phyloP scores from a whole-genome alignment of 768 basidiomycete species.

The Serpula lacrymans region DNA sequence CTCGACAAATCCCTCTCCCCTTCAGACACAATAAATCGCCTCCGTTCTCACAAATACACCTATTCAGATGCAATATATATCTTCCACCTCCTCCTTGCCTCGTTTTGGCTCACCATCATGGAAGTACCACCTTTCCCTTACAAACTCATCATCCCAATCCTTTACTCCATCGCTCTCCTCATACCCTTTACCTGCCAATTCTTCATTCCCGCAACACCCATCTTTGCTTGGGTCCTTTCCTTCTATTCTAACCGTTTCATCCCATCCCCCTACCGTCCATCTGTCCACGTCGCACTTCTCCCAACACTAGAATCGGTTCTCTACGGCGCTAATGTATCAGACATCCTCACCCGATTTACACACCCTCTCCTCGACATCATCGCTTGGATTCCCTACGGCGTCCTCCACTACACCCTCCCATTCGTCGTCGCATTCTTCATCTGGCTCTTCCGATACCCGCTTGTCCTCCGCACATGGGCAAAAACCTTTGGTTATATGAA shows the following conservation, averaged over 20 bases:
- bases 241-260: constrained; percentile 90
- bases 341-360: constrained; percentile 92
- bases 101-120: constrained; percentile 76
- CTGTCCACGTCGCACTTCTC: constrained; percentile 86
- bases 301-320: constrained; percentile 93
- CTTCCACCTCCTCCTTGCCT: constrained; percentile 57
- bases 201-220: constrained; percentile 82
- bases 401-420: constrained; percentile 84
- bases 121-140: constrained; percentile 61
- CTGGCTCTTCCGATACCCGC: constrained; percentile 86
- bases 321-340: constrained; percentile 97
- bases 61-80: constrained; percentile 59
- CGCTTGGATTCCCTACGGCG: constrained; percentile 97
- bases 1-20: constrained; percentile 80
- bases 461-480: constrained; percentile 80
- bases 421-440: constrained; percentile 82
- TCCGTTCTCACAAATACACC: constrained; percentile 55
- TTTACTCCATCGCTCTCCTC: constrained; percentile 67
- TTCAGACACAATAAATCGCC: constrained; percentile 53
- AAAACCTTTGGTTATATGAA: constrained; percentile 93
- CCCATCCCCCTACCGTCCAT: constrained; percentile 68
- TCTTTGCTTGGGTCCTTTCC: constrained; percentile 82
- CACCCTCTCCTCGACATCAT: constrained; percentile 89
- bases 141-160: constrained; percentile 74
- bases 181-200: constrained; percentile 89